Conservation (phyloP, 805 yeast genomes). For the Metschnikowia orientalis region DNA sequence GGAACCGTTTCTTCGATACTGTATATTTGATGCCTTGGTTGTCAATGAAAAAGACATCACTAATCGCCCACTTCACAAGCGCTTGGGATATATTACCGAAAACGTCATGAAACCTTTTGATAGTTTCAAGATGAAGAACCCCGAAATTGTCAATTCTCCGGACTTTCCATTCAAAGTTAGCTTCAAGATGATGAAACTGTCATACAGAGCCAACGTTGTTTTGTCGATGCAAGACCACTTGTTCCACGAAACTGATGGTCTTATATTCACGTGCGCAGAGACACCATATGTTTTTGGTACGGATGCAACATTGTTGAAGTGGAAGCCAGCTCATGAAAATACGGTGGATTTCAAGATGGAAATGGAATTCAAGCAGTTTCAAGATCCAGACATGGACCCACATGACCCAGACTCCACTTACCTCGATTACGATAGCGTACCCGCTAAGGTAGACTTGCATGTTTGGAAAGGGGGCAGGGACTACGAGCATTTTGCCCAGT, state of each 20-base stretch:
- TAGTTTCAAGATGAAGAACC: conserved; percentile 60
- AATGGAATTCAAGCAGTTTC: conserved; percentile 53
- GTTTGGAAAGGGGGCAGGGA: conserved; percentile 71
- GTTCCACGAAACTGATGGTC: conserved; percentile 89
- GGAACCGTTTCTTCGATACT: conserved; percentile 54
- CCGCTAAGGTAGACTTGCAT: conserved; percentile 53
- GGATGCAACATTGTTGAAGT: conserved; percentile 77
- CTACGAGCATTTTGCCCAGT: conserved; percentile 63
- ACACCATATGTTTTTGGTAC: conserved; percentile 88
- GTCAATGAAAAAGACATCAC: conserved; percentile 71
- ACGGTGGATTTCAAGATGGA: conserved; percentile 81
- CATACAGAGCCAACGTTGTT: conserved; percentile 74
- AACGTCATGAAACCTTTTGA: conserved; percentile 79
- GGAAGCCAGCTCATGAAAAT: conserved; percentile 97
- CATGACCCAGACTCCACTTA: conserved; percentile 69
- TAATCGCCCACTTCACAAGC: conserved; percentile 66
- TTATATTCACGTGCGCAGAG: conserved; percentile 86
- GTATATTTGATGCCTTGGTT: conserved; percentile 89
- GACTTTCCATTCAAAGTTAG: conserved; percentile 80
- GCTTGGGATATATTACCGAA: conserved; percentile 83
- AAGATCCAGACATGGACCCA: conserved; percentile 61
- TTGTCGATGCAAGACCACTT: conserved; percentile 65
- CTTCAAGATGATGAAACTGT: conserved; percentile 81
- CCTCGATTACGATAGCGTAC: conserved; percentile 76
- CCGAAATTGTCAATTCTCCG: conserved; percentile 61